Percentiles rank a stretch among this genome's conserved stretches.
phyloP scores from a whole-genome alignment of 2,329 filamentous ascomycete species.

The Fusarium heterosporum region DNA sequence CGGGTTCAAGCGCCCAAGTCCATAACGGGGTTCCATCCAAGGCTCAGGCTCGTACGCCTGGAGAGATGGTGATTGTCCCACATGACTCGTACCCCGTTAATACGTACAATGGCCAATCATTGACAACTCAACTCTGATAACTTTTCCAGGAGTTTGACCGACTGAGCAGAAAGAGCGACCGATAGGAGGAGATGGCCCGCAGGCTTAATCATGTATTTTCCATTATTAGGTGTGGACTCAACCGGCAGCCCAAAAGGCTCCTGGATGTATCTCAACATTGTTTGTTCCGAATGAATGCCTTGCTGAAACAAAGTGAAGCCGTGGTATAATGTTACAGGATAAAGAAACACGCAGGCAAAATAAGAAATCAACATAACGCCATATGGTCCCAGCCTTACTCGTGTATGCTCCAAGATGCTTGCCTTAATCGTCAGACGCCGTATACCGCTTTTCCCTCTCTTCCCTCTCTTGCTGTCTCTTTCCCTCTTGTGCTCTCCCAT shows the following conservation, averaged over 20 bases:
- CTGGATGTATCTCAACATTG: slow-evolving; percentile 12
- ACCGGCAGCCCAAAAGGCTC: background rate
- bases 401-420: slow-evolving; percentile 22
- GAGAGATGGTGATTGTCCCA: background rate
- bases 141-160: background rate
- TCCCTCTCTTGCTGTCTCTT: background rate
- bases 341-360: slow-evolving; percentile 4
- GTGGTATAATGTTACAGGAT: slow-evolving; percentile 31
- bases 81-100: background rate
- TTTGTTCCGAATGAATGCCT: slow-evolving; percentile 12
- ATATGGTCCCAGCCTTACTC: slow-evolving; percentile 20
- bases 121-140: background rate
- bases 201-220: background rate
- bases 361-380: slow-evolving; percentile 14
- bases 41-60: background rate
- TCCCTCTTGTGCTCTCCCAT: background rate
- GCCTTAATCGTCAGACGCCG: slow-evolving; percentile 32
- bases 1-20: background rate
- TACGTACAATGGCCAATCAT: background rate
- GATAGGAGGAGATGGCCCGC: background rate
- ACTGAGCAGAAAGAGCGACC: background rate
- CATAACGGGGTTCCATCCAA: background rate
- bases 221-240: background rate
- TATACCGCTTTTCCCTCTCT: background rate
- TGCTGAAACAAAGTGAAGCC: slow-evolving; percentile 24